A percentile compares a stretch with the other conserved stretches of the same genome.
Evolutionary conservation across 2,329 filamentous ascomycete genomes (phyloP).

Genomic region (Alternaria novae-zelandiae): DNA sequence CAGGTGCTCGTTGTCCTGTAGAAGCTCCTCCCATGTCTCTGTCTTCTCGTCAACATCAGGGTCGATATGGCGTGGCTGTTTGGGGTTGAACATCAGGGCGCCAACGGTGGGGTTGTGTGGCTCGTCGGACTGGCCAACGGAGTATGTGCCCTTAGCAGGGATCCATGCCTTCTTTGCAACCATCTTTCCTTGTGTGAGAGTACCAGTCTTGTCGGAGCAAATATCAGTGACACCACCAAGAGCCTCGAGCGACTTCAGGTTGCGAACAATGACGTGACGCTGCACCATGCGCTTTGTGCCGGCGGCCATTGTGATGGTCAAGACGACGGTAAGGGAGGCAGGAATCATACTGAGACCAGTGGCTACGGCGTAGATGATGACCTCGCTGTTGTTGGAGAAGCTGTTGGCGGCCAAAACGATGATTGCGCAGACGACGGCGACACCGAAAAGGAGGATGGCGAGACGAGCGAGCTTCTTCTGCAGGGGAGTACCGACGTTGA

Average conservation of each 20-base stretch:
- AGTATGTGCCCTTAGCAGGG: slow-evolving; percentile 41
- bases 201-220: slow-evolving; percentile 45
- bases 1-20: slow-evolving; percentile 36
- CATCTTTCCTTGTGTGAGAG: slow-evolving; percentile 46
- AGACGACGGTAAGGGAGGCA: slow-evolving; percentile 42
- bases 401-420: slow-evolving; percentile 46
- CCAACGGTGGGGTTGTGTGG: slow-evolving; percentile 44
- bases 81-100: slow-evolving; percentile 35
- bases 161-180: slow-evolving; percentile 45
- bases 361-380: slow-evolving; percentile 48
- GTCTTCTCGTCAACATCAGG: slow-evolving; percentile 37
- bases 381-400: slow-evolving; percentile 46
- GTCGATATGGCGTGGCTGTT: slow-evolving; percentile 32
- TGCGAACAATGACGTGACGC: slow-evolving; percentile 45
- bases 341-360: slow-evolving; percentile 48
- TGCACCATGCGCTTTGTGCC: slow-evolving; percentile 47
- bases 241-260: slow-evolving; percentile 46
- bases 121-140: slow-evolving; percentile 35
- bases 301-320: slow-evolving; percentile 49
- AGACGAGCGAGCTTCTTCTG: slow-evolving; percentile 47
- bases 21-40: slow-evolving; percentile 28
- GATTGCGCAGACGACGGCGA: slow-evolving; percentile 29
- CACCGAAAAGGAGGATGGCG: slow-evolving; percentile 33
- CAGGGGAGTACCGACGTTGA: slow-evolving; percentile 48
- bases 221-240: slow-evolving; percentile 46